Evolutionary conservation across 805 yeast genomes (phyloP), one percentile per base, ranked within the genome.

Genomic region (Maudiozyma turicensis): DNA sequence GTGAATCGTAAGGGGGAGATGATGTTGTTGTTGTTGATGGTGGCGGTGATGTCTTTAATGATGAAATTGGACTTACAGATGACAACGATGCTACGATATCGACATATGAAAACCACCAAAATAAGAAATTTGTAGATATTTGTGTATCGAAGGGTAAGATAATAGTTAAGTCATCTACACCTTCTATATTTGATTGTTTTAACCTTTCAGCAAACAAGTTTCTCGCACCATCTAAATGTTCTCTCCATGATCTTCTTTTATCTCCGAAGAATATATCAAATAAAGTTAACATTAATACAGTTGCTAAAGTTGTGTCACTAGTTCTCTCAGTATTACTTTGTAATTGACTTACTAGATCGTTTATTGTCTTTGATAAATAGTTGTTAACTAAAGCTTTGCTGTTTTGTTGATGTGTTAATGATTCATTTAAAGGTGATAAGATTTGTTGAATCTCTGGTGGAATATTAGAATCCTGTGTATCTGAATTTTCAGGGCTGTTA

Each of bases 41-140:
- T 13, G 9, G 13, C 10, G 29, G 13, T 15, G 14, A 33, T n/a
- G 13, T 15, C 15, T 15, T 20, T 38, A 32, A 29, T 20, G 33
- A 40, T 3, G 32, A 34, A 30, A n/a, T 38, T 7, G 41, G 40
- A 3, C 54, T 64, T 3, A 84, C 74, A 0, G 86, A 74, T 1
- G 86, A 77, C 28, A 84, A 66, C 0, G 79, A 74, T 0, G 86
- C 83, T 20, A 84, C 69, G 3, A 82, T 76, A 56, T 82, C 88
- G 34, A 81, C 66, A 57, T 81, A 84, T 0, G 80, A 81, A 59
- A 80, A 83, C 86, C 88, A 82, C 46, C 89, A 65, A 53, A 76
- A 69, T 43, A 84, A 66, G 55, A 84, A 84, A 52, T 68, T 78
- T 0, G 78, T 64, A 3, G 62, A 43, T 38, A 57, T 57, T 9